Evolutionary conservation across 495 filamentous ascomycete species (phyloP), one percentile per base, ranked within the genome.

Genomic region (Hyaloscypha variabilis): DNA sequence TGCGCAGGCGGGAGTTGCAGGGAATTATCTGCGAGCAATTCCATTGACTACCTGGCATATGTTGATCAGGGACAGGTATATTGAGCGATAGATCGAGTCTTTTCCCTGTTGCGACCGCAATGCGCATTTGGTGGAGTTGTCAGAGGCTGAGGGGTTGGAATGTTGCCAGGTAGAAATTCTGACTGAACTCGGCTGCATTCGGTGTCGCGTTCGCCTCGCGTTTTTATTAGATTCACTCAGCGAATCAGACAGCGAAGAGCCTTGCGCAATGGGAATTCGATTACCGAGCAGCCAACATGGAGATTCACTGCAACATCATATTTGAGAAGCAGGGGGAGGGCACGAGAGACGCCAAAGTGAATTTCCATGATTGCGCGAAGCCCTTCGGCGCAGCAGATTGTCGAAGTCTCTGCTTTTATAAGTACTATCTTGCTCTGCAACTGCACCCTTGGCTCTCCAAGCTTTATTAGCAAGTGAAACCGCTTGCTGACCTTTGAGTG

Each of bases 1-100:
- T 46, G 39, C 39, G 17, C 39, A 8, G 39, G 39, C 39, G 39
- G 39, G 19, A 46, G 39, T 46, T 46, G 39, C 39, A 46, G 39
- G 39, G 39, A 46, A 46, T 46, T 46, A 17, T 46, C 39, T 46
- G 39, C 39, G 39, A 46, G 39, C 39, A 46, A 46, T 46, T 46
- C 39, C 39, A 46, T 46, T 46, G 39, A 46, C 39, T 46, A 17
- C 39, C 6, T 11, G 39, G 39, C 6, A 17, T 46, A 46, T 46
- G 39, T 1, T 17, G 39, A 17, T 14, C 13, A 46, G 39, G 17
- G 39, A 46, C 11, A 46, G 8, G 39, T 19, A 17, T 10, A 46
- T 46, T 17, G 14, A 4, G 17, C 19, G 10, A 11, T 14, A 46
- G 39, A 46, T 46, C 39, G 39, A 46, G 39, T 46, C 39, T 46